Base-by-base conservation (phyloP, 257 asterid species). In the Primulina huaijiensis region DNA sequence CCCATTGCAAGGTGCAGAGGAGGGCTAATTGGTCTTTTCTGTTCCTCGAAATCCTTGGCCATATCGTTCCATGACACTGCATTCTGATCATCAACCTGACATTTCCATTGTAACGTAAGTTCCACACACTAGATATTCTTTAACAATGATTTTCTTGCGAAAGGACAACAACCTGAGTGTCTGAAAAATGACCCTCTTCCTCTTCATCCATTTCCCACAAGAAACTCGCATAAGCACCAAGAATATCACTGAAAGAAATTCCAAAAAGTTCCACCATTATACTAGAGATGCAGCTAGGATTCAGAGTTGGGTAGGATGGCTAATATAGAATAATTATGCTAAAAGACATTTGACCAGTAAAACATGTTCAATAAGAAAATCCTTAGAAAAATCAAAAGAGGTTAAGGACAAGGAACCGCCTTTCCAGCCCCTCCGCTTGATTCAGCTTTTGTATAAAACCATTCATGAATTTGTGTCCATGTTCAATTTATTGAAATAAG, bases 1-100 rank as follows among this genome's bases (percentile, higher is more conserved):
- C 98, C 97, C 79, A 80, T 74, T 3, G 97, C 96, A 11, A 90
- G 93, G 68, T 92, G 96, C 31, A 88, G 67, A 20, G 86, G 82
- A 46, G 97, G 87, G 73, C 95, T 92, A 35, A 85, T 64, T 5
- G 89, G 93, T 55, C 80, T 81, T 59, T 66, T 73, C 66, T 72
- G 87, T 60, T 84, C 90, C 60, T 69, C 72, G 8, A 73, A 69
- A 69, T 52, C 80, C 20, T 21, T 25, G 59, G 65, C 70, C 35
- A 35, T 67, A 62, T 67, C 33, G 43, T 74, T 80, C 71, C 34
- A 65, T 68, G 8, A 67, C 50, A 34, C 53, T 50, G 43, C 70
- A 64, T 62, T 62, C 72, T 43, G 53, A 43, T 67, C 84, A 67
- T 79, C 82, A 53, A 66, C 83, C 95, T 92, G 79, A 69, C 65